These are phyloP conservation scores for Diplodia corticola DNA, from an alignment of 2,329 filamentous ascomycete species.

Conservation along the genomic window DNA sequence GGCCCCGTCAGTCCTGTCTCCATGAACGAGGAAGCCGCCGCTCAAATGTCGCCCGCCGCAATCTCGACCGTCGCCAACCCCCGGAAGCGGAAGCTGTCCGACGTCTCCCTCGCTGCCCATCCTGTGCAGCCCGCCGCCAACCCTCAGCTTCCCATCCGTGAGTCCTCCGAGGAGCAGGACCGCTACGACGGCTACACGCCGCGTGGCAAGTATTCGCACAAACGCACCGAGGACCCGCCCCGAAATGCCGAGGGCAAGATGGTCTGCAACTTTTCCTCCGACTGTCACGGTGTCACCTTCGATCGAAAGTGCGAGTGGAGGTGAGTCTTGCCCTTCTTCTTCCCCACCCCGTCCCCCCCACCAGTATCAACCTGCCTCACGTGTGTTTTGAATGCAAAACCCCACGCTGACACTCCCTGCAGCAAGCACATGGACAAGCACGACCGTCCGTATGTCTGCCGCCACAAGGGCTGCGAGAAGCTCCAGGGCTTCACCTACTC, in stretches of 20 bases:
- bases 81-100: conserved; percentile 21
- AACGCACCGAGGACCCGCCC: conserved; percentile 53
- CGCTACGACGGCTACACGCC: conserved; percentile 26
- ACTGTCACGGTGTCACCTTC: conserved; percentile 72
- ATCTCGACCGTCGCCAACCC: conserved; percentile 3
- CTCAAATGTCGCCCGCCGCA: conserved; percentile 11
- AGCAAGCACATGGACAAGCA: conserved; percentile 99
- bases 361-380: background rate
- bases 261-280: conserved; percentile 65
- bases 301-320: conserved; percentile 90
- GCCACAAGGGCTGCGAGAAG: conserved; percentile 80
- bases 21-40: conserved; percentile 10
- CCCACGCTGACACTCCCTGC: conserved; percentile 6
- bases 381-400: conserved; percentile 27
- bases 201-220: conserved; percentile 41
- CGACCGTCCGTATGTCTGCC: conserved; percentile 87
- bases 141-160: background rate
- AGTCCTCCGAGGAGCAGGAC: conserved; percentile 20
- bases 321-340: conserved; percentile 57
- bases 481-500: conserved; percentile 94
- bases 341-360: background rate
- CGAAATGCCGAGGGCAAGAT: conserved; percentile 73
- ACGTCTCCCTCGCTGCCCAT: conserved; percentile 9
- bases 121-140: conserved; percentile 1
- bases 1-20: conserved; percentile 11